Evolutionary conservation across 2,329 filamentous ascomycete species (phyloP).

Genomic region (Myotisia sp.): DNA sequence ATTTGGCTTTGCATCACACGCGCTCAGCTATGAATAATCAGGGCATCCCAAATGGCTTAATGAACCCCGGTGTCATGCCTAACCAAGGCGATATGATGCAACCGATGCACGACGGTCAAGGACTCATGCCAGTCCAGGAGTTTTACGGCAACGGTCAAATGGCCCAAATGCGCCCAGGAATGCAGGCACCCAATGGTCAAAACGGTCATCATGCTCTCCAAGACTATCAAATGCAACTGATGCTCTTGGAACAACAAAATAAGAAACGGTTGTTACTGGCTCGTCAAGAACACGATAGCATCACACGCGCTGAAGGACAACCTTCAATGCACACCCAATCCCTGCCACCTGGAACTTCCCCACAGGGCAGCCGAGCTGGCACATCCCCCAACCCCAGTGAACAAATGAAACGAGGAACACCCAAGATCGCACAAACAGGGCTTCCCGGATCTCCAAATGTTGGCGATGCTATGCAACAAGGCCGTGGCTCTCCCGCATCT

Average conservation of each 20-base stretch:
- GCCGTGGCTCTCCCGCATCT: constrained; percentile 46
- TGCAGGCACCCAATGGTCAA: constrained; percentile 19
- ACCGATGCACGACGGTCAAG: constrained; percentile 50
- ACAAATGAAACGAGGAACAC: constrained; percentile 48
- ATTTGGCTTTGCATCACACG: constrained; percentile 63
- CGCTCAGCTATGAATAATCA: constrained; percentile 67
- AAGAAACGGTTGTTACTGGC: constrained; percentile 54
- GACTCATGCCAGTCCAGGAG: constrained; percentile 30
- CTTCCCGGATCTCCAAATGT: constrained; percentile 45
- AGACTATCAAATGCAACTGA: constrained; percentile 57
- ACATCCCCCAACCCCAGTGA: constrained; percentile 49
- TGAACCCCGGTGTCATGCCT: constrained; percentile 50
- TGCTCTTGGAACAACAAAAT: constrained; percentile 55
- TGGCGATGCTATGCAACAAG: constrained; percentile 41
- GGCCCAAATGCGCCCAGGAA: constrained; percentile 18
- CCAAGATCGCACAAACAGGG: constrained; percentile 44
- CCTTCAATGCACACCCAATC: constrained; percentile 22
- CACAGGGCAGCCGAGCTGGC: constrained; percentile 41
- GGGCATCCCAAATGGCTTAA: constrained; percentile 59
- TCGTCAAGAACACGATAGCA: constrained; percentile 51
- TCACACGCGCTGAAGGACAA: constrained; percentile 38
- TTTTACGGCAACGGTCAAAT: constrained; percentile 49
- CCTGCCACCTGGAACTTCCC: constrained; percentile 43
- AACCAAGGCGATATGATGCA: constrained; percentile 72
- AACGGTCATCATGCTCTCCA: constrained; percentile 47